A percentile compares a stretch with the other conserved stretches of the same genome.
phyloP scores from a whole-genome alignment of 2,329 filamentous ascomycete species.

The Epichloe glyceriae region DNA sequence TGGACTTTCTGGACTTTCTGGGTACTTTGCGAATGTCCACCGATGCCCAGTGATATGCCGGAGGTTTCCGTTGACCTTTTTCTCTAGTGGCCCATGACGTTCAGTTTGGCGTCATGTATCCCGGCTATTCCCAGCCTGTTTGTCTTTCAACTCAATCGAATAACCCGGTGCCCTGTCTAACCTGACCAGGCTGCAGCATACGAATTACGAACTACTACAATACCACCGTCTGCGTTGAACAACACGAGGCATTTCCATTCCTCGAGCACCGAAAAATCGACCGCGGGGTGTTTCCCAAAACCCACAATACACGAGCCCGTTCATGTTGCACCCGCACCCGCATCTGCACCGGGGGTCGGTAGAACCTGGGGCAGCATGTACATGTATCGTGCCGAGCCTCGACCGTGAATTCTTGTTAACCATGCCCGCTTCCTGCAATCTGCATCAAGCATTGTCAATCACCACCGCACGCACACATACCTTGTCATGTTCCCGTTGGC shows the following conservation, averaged over 20 bases:
- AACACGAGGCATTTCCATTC: neutral
- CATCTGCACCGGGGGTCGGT: neutral
- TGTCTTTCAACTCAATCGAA: neutral
- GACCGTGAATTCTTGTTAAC: neutral
- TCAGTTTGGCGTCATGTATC: slow-evolving; percentile 1
- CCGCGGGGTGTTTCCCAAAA: neutral
- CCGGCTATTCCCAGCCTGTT: neutral
- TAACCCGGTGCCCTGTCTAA: neutral
- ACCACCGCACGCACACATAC: too few relatives aligned
- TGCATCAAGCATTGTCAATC: neutral
- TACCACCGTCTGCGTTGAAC: neutral
- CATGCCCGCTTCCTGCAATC: neutral
- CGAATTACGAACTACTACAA: neutral
- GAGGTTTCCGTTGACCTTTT: slow-evolving; percentile 2
- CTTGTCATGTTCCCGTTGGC: too few relatives aligned
- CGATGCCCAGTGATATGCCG: too few relatives aligned
- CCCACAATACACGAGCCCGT: neutral
- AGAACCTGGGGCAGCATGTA: neutral
- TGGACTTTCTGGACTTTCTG: too few relatives aligned
- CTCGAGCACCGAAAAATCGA: neutral
- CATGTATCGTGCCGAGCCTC: too few relatives aligned
- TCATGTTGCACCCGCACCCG: neutral
- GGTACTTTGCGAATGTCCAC: too few relatives aligned
- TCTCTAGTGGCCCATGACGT: neutral
- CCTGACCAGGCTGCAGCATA: neutral